Conservation (phyloP, 768 basidiomycete species). For the Leccinum arenicola region DNA sequence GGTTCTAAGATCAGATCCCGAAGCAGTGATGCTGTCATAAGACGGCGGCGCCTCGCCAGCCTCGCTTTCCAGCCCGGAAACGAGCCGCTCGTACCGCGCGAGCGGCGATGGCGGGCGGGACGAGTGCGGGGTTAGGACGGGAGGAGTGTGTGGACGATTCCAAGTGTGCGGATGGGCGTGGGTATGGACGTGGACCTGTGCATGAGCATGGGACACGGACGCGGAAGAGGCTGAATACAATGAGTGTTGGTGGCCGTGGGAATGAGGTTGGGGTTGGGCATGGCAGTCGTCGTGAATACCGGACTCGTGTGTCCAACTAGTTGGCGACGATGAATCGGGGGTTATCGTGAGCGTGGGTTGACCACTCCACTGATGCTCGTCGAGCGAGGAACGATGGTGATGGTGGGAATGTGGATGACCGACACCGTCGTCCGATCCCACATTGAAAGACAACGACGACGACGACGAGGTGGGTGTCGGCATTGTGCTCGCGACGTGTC, state of each 20-base stretch:
- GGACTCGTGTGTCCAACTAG: not conserved
- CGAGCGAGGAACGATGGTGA: not conserved
- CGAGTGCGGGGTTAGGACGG: slow-evolving; percentile 1
- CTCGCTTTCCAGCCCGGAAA: slow-evolving; percentile 84
- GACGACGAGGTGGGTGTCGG: slow-evolving; percentile 16
- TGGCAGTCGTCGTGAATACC: not conserved
- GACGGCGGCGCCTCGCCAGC: slow-evolving; percentile 80
- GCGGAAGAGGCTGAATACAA: slow-evolving; percentile 1
- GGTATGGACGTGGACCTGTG: not conserved
- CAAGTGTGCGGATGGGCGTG: not conserved
- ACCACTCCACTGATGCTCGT: not conserved
- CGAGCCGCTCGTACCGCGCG: slow-evolving; percentile 72
- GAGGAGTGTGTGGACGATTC: not conserved
- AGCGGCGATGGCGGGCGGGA: slow-evolving; percentile 23
- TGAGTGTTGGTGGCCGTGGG: not conserved
- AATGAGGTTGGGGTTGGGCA: not conserved
- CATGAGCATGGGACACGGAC: not conserved
- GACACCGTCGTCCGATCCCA: not conserved
- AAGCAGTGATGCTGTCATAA: slow-evolving; percentile 29
- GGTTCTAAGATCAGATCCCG: not conserved
- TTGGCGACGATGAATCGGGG: not conserved
- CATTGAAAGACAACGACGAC: slow-evolving; percentile 32
- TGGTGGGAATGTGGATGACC: not conserved
- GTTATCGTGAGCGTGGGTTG: not conserved
- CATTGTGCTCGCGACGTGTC: not conserved